Conservation (phyloP, 352 stramenopile genomes). For the Globisporangium paroecandrum region DNA sequence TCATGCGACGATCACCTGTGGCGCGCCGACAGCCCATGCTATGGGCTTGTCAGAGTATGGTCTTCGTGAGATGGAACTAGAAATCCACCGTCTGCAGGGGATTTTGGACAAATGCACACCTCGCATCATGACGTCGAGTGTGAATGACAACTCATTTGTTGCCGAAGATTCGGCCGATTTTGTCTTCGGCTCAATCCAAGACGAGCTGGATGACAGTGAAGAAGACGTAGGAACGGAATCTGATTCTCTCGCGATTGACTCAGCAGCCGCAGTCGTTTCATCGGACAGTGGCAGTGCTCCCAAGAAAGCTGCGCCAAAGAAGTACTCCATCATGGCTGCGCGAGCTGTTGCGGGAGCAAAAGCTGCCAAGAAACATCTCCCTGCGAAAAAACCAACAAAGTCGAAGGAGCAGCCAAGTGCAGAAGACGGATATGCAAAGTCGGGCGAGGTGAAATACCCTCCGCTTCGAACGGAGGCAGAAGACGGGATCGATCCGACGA, state of each 20-base stretch:
- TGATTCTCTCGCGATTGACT: constrained; percentile 10
- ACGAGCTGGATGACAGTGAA: constrained; percentile 38
- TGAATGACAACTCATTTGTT: constrained; percentile 34
- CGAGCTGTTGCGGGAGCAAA: constrained; percentile 58
- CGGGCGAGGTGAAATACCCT: constrained; percentile 55
- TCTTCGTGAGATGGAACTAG: constrained; percentile 78
- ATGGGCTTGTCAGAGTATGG: constrained; percentile 75
- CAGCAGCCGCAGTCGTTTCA: constrained; percentile 15
- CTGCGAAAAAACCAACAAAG: constrained; percentile 36
- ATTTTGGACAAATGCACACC: constrained; percentile 63
- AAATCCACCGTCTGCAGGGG: constrained; percentile 65
- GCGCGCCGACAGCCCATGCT: constrained; percentile 74
- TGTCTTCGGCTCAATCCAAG: constrained; percentile 46
- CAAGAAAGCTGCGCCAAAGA: constrained; percentile 27
- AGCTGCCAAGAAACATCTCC: constrained; percentile 42
- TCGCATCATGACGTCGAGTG: constrained; percentile 25
- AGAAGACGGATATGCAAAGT: constrained; percentile 24
- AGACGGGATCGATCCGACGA: constrained; percentile 46
- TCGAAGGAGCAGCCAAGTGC: constrained; percentile 41
- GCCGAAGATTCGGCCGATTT: constrained; percentile 50
- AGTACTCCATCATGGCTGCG: constrained; percentile 55
- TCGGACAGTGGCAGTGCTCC: constrained; percentile 19
- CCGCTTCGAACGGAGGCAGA: constrained; percentile 60
- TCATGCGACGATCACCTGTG: constrained; percentile 74
- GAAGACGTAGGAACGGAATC: constrained; percentile 7